phyloP scores from a whole-genome alignment of 2,329 filamentous ascomycete genomes.

The Fusarium acutatum region DNA sequence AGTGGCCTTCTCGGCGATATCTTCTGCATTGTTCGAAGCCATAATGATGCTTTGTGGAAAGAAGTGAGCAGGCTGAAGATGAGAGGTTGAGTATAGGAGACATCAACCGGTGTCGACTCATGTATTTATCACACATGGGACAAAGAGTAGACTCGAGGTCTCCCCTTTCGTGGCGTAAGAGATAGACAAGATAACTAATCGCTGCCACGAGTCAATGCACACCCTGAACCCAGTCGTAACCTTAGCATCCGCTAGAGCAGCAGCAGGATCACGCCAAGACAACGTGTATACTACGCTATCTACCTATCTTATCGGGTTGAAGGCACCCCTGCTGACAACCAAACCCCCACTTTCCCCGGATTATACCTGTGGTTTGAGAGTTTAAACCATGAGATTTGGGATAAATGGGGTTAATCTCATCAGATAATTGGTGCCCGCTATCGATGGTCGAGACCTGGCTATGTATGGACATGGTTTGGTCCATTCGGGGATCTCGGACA shows the following conservation, averaged over 20 bases:
- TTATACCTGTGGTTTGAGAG: neutral
- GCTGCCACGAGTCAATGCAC: neutral
- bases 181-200: neutral
- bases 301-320: neutral
- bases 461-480: neutral
- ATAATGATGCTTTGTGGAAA: neutral
- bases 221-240: neutral
- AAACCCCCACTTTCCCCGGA: constrained; percentile 7
- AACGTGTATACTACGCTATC: neutral
- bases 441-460: neutral
- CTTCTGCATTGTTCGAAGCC: neutral
- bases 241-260: neutral
- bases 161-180: neutral
- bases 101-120: neutral
- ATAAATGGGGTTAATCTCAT: neutral
- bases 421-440: neutral
- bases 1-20: neutral
- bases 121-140: neutral
- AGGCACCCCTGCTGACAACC: neutral
- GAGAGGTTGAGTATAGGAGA: neutral
- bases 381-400: neutral
- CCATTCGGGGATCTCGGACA: neutral
- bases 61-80: neutral
- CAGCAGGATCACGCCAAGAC: neutral
- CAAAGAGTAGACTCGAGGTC: neutral